These are phyloP conservation scores for Ceratobasidium sp. DNA, from an alignment of 1,284 basidiomycete species.

Conservation along the genomic window DNA sequence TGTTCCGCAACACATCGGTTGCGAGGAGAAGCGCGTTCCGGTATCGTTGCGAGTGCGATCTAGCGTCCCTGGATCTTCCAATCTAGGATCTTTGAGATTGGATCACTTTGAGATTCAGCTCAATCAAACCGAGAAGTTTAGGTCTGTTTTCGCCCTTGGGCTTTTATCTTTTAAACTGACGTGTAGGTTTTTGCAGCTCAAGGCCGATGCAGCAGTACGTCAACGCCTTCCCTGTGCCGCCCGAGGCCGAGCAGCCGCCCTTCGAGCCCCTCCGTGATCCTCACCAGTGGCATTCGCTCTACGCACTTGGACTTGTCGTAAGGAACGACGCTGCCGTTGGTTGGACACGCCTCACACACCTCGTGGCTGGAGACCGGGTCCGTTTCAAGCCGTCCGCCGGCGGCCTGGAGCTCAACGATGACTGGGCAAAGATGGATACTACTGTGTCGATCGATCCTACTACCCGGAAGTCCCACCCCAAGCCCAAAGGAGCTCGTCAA, in stretches of 20 bases:
- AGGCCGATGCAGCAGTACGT: constrained; percentile 38
- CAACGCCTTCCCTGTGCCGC: constrained; percentile 60
- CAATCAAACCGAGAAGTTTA: constrained; percentile 67
- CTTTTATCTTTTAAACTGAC: background rate
- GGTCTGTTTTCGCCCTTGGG: constrained; percentile 54
- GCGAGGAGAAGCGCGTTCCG: constrained; percentile 57
- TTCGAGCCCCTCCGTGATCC: constrained; percentile 60
- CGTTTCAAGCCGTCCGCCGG: constrained; percentile 42
- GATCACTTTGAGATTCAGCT: constrained; percentile 63
- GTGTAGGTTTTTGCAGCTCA: constrained; percentile 22
- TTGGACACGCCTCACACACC: constrained; percentile 40
- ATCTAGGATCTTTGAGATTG: constrained; percentile 54
- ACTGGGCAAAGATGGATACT: constrained; percentile 71
- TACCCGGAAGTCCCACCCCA: constrained; percentile 37
- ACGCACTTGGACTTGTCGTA: constrained; percentile 59
- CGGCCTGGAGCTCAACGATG: constrained; percentile 44
- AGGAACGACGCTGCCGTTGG: constrained; percentile 40
- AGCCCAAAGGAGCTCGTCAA: constrained; percentile 22
- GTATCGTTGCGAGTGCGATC: constrained; percentile 68
- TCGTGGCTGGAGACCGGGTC: constrained; percentile 41
- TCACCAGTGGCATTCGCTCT: constrained; percentile 62
- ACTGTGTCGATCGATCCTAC: constrained; percentile 57
- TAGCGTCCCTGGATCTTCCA: constrained; percentile 13
- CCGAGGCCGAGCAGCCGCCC: constrained; percentile 66
- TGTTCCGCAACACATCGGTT: constrained; percentile 62